Percentiles rank a stretch among this genome's conserved stretches.
Conservation (phyloP, 306 rosid genomes). For the Amphicarpaea edgeworthii region DNA sequence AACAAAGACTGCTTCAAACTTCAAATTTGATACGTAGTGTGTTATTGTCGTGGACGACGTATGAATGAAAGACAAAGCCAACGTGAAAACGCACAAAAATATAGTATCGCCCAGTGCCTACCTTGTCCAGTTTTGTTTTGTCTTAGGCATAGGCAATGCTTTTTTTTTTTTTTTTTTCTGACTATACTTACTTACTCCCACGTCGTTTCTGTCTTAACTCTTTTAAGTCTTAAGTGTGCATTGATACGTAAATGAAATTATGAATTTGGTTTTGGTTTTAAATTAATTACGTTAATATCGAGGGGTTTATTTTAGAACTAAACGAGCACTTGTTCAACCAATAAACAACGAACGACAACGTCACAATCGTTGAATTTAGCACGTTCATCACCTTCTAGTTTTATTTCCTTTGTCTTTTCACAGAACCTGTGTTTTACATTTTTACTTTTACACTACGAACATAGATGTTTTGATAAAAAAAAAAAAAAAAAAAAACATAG, state of each 20-base stretch:
- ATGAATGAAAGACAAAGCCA: constrained; percentile 37
- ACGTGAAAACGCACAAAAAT: constrained; percentile 19
- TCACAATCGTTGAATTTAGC: background rate
- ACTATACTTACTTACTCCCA: background rate
- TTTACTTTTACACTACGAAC: too few relatives aligned
- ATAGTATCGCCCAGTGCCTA: constrained; percentile 47
- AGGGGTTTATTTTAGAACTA: background rate
- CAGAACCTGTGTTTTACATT: background rate
- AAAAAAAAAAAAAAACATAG: too few relatives aligned
- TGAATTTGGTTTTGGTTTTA: background rate
- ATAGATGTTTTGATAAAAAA: too few relatives aligned
- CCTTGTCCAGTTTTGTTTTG: constrained; percentile 15
- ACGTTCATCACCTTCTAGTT: background rate
- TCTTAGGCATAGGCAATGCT: background rate
- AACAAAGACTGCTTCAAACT: constrained; percentile 29
- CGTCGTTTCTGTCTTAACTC: background rate
- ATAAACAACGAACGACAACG: background rate
- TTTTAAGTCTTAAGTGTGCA: background rate
- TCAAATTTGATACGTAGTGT: background rate
- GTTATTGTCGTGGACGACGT: constrained; percentile 35
- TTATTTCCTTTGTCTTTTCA: constrained; percentile 1
- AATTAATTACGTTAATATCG: background rate
- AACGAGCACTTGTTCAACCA: background rate
- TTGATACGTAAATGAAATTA: background rate
- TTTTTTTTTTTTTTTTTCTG: background rate